A percentile compares a stretch with the other conserved stretches of the same genome.
These are phyloP conservation scores for Colletotrichum truncatum DNA, from an alignment of 2,329 filamentous ascomycete genomes.

Conservation along the genomic window DNA sequence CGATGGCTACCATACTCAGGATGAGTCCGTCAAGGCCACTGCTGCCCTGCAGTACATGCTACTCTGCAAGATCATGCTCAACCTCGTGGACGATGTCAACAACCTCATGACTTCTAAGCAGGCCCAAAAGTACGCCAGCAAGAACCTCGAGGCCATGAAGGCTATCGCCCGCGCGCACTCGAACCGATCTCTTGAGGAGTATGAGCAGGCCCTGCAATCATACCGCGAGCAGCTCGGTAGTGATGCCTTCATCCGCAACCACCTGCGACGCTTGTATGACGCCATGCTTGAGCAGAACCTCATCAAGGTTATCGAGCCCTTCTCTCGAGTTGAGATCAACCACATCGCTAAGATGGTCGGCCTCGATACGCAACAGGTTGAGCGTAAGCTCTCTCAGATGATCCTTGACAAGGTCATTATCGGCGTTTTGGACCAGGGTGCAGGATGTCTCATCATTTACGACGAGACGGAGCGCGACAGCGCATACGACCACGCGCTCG, in stretches of 20 bases:
- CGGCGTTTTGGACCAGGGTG: slow-evolving; percentile 94
- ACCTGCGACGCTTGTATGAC: slow-evolving; percentile 94
- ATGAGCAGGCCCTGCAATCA: slow-evolving; percentile 88
- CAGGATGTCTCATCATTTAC: slow-evolving; percentile 96
- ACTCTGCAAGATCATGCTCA: slow-evolving; percentile 99
- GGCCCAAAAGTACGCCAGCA: slow-evolving; percentile 93
- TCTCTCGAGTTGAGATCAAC: slow-evolving; percentile 94
- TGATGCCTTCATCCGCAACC: slow-evolving; percentile 96
- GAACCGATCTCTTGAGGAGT: slow-evolving; percentile 95
- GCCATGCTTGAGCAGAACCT: slow-evolving; percentile 99
- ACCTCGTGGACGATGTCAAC: slow-evolving; percentile 95
- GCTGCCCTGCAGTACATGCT: slow-evolving; percentile 99
- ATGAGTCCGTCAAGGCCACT: slow-evolving; percentile 90
- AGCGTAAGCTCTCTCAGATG: slow-evolving; percentile 99
- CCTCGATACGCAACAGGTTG: slow-evolving; percentile 93
- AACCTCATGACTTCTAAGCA: slow-evolving; percentile 95
- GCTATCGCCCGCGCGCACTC: slow-evolving; percentile 95
- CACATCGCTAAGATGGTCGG: slow-evolving; percentile 99
- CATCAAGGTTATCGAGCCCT: slow-evolving; percentile 99
- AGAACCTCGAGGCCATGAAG: slow-evolving; percentile 98
- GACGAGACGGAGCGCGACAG: slow-evolving; percentile 95
- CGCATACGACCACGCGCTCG: slow-evolving; percentile 91
- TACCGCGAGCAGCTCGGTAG: slow-evolving; percentile 95
- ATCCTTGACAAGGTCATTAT: slow-evolving; percentile 99
- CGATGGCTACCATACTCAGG: slow-evolving; percentile 94